Evolutionary conservation across 2,329 filamentous ascomycete genomes (phyloP).

Genomic region (Karstenula rhodostoma): DNA sequence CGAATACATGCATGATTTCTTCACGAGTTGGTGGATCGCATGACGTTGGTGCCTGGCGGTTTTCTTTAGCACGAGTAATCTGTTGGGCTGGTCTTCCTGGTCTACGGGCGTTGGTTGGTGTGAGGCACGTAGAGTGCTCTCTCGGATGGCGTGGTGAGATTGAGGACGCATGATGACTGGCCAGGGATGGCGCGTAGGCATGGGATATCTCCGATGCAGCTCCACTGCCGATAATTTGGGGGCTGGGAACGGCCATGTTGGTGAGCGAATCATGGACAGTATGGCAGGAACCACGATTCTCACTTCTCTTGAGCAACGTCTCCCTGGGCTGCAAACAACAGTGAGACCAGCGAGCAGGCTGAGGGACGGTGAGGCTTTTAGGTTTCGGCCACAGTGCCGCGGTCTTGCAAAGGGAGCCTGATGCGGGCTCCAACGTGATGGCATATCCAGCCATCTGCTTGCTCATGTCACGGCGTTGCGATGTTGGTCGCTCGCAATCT

Average conservation of each 20-base stretch:
- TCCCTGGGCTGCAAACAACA: slow-evolving; percentile 7
- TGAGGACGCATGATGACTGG: slow-evolving; percentile 32
- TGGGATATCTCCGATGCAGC: slow-evolving; percentile 21
- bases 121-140: slow-evolving; percentile 23
- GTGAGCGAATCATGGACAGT: slow-evolving; percentile 20
- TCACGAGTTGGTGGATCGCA: slow-evolving; percentile 18
- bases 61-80: slow-evolving; percentile 28
- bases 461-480: slow-evolving; percentile 20
- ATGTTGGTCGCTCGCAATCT: slow-evolving; percentile 8
- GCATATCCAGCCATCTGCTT: slow-evolving; percentile 15
- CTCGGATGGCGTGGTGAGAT: slow-evolving; percentile 25
- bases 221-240: slow-evolving; percentile 22
- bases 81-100: slow-evolving; percentile 18
- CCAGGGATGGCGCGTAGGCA: slow-evolving; percentile 37
- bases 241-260: slow-evolving; percentile 18
- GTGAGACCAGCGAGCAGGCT: slow-evolving; percentile 1
- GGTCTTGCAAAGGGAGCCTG: slow-evolving; percentile 15
- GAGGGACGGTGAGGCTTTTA: slow-evolving; percentile 9
- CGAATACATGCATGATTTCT: slow-evolving; percentile 21
- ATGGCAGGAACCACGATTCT: slow-evolving; percentile 20
- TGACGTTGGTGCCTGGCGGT: slow-evolving; percentile 18
- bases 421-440: background rate
- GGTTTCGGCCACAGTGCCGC: slow-evolving; percentile 15
- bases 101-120: slow-evolving; percentile 21
- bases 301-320: slow-evolving; percentile 12